Conservation (phyloP, 2,329 filamentous ascomycete species). For the Chrysosporium keratinophilum region DNA sequence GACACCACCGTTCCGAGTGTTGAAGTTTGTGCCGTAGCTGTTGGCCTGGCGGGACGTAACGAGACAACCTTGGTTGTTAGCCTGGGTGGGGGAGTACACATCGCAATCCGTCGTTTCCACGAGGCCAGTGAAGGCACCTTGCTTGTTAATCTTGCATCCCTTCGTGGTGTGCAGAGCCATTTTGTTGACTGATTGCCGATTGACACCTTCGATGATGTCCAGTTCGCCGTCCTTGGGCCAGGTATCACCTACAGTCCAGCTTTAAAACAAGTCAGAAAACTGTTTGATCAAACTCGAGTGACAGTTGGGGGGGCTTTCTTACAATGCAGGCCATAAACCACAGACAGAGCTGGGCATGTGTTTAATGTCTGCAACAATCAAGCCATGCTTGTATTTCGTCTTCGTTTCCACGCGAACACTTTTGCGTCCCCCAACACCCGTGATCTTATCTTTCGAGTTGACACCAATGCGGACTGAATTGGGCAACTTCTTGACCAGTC, state of each 20-base stretch:
- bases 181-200: slow-evolving; percentile 48
- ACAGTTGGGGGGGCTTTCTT: slow-evolving; percentile 18
- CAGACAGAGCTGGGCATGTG: slow-evolving; percentile 65
- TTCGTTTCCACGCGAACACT: slow-evolving; percentile 63
- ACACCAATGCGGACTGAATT: slow-evolving; percentile 58
- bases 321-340: slow-evolving; percentile 63
- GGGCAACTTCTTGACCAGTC: slow-evolving; percentile 49
- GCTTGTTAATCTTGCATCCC: slow-evolving; percentile 49
- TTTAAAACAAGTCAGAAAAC: slow-evolving; percentile 16
- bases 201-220: slow-evolving; percentile 71
- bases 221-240: slow-evolving; percentile 67
- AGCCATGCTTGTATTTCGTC: slow-evolving; percentile 51
- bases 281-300: neutral
- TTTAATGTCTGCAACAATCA: slow-evolving; percentile 60
- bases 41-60: slow-evolving; percentile 39
- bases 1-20: slow-evolving; percentile 56
- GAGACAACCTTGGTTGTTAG: slow-evolving; percentile 49
- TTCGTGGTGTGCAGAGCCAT: slow-evolving; percentile 58
- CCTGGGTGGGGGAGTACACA: slow-evolving; percentile 35
- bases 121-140: slow-evolving; percentile 40
- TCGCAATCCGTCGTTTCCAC: slow-evolving; percentile 49
- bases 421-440: slow-evolving; percentile 50
- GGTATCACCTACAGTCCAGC: slow-evolving; percentile 51
- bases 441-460: slow-evolving; percentile 49
- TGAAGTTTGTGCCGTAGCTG: slow-evolving; percentile 61